These are phyloP conservation scores for Trichoderma aggressivum DNA, from an alignment of 2,329 filamentous ascomycete species.

Conservation along the genomic window DNA sequence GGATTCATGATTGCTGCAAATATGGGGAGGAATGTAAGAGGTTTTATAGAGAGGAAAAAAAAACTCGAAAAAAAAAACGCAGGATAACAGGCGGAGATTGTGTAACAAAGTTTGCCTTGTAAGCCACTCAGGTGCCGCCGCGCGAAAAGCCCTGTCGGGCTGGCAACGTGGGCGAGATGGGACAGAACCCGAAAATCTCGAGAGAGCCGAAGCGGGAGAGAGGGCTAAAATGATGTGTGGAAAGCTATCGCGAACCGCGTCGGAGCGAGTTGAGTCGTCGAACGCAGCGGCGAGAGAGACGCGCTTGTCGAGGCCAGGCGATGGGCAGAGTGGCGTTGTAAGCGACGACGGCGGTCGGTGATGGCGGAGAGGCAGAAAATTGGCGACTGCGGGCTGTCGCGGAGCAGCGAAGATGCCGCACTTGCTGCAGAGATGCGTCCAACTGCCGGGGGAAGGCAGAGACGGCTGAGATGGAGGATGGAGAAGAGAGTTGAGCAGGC, in stretches of 20 bases:
- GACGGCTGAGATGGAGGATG: slow-evolving; percentile 1
- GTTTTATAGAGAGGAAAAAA: not conserved
- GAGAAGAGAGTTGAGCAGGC: slow-evolving; percentile 1
- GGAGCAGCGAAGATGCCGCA: slow-evolving; percentile 11
- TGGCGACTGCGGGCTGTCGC: slow-evolving; percentile 5
- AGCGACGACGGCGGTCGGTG: slow-evolving; percentile 15
- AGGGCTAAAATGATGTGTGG: not conserved
- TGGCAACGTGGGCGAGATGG: slow-evolving; percentile 33
- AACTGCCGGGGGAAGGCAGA: not conserved
- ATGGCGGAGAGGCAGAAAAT: not conserved
- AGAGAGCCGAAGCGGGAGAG: not conserved
- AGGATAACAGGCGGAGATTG: slow-evolving; percentile 18
- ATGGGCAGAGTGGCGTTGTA: not conserved
- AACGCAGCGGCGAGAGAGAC: not conserved
- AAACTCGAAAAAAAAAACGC: slow-evolving; percentile 17
- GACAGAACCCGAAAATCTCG: slow-evolving; percentile 21
- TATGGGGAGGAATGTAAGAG: slow-evolving; percentile 7
- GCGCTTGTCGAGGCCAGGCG: slow-evolving; percentile 8
- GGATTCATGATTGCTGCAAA: slow-evolving; percentile 60
- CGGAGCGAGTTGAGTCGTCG: not conserved
- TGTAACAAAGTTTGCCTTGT: slow-evolving; percentile 21
- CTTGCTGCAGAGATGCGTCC: not conserved
- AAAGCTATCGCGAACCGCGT: slow-evolving; percentile 16
- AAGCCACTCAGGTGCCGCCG: slow-evolving; percentile 36
- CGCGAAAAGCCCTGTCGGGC: slow-evolving; percentile 33